A percentile compares a stretch with the other conserved stretches of the same genome.
These are phyloP conservation scores for Catenaria anguillulae DNA, from an alignment of 371 early-diverging fungal species.

Conservation along the genomic window DNA sequence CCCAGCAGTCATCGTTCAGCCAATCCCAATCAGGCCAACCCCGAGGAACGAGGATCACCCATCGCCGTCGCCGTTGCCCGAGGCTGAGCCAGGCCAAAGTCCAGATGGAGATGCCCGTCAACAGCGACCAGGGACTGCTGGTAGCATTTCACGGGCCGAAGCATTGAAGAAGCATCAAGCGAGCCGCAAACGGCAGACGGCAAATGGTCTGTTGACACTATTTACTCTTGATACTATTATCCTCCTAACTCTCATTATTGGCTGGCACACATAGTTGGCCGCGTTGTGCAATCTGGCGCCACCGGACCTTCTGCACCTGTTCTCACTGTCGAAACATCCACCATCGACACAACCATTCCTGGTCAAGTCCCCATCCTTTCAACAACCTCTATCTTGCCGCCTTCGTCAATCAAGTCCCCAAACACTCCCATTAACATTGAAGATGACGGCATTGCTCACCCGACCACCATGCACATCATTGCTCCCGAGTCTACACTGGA, in stretches of 20 bases:
- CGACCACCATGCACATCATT: background rate
- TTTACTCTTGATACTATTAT: slow-evolving; percentile 1
- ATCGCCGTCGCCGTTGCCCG: background rate
- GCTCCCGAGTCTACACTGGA: background rate
- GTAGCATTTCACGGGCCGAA: slow-evolving; percentile 4
- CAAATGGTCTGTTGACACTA: slow-evolving; percentile 3
- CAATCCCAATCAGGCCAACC: background rate
- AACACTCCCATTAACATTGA: background rate
- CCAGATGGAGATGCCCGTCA: background rate
- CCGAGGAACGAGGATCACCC: background rate
- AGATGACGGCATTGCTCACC: background rate
- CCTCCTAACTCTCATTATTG: background rate
- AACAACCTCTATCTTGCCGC: background rate
- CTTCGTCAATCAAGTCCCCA: background rate
- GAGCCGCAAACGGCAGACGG: background rate
- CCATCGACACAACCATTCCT: background rate
- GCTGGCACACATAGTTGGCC: background rate
- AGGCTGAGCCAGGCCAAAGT: background rate
- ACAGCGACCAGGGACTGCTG: background rate
- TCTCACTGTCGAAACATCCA: no score
- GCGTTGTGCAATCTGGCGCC: background rate
- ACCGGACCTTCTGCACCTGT: no score
- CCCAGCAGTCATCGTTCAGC: background rate
- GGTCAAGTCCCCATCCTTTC: background rate
- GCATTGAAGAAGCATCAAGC: background rate